Conservation (phyloP, 2,329 filamentous ascomycete genomes). For the Aspergillus arachidicola region DNA sequence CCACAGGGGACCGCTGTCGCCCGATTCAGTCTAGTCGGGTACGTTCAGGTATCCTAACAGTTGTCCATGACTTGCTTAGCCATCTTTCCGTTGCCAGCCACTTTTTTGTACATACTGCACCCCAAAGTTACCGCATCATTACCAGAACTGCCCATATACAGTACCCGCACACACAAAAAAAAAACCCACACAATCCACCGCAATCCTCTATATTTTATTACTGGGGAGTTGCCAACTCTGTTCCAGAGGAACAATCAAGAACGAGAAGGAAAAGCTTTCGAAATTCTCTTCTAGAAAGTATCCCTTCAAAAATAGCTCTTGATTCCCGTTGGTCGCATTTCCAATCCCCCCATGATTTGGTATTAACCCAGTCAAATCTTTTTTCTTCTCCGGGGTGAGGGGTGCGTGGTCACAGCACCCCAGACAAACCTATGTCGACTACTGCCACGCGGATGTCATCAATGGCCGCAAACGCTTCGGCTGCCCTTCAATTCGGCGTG, state of each 20-base stretch:
- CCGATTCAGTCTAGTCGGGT: not conserved
- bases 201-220: not conserved
- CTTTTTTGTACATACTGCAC: not conserved
- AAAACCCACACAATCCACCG: not conserved
- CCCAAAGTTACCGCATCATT: constrained; percentile 13
- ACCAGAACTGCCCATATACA: not conserved
- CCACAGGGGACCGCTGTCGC: not conserved
- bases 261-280: not conserved
- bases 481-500: not conserved
- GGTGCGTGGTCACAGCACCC: not conserved
- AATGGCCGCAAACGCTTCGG: constrained; percentile 2
- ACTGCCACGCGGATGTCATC: not conserved
- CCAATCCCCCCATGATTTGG: not conserved
- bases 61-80: not conserved
- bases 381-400: not conserved
- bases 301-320: not conserved
- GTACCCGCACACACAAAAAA: not conserved
- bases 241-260: not conserved
- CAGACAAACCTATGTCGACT: not conserved
- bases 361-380: not conserved
- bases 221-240: too few relatives aligned
- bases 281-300: not conserved
- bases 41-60: not conserved
- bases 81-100: not conserved
- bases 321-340: not conserved